Evolutionary conservation across 2,329 filamentous ascomycete species (phyloP).

Genomic region (Venturia pyrina): DNA sequence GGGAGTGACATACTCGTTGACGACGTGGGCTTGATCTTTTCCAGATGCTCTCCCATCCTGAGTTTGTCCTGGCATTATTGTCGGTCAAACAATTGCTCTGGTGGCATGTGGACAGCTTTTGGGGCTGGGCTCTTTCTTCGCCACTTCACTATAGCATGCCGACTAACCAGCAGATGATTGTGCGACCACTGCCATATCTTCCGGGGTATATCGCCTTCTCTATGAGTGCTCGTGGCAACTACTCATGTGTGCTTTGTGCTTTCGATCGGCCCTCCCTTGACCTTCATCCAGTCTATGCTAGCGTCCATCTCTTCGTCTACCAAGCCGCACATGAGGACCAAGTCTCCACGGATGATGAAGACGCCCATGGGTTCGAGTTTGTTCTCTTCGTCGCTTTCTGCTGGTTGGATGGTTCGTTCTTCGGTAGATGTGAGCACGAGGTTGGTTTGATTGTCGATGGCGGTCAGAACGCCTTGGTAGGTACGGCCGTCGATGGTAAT

Average conservation of each 20-base stretch:
- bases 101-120: not conserved
- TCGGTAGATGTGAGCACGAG: conserved; percentile 74
- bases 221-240: not conserved
- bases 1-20: not conserved
- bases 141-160: not conserved
- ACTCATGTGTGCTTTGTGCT: conserved; percentile 63
- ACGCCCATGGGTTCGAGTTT: conserved; percentile 74
- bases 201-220: not conserved
- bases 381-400: conserved; percentile 73
- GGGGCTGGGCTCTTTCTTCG: not conserved
- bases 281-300: conserved; percentile 87
- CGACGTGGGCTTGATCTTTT: not conserved
- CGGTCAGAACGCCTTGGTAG: conserved; percentile 62
- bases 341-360: conserved; percentile 89
- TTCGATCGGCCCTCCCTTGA: conserved; percentile 74
- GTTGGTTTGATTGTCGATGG: conserved; percentile 87
- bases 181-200: not conserved
- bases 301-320: conserved; percentile 83
- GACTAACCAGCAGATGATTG: not conserved
- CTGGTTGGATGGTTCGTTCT: conserved; percentile 81
- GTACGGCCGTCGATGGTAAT: conserved; percentile 89
- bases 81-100: not conserved
- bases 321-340: conserved; percentile 80
- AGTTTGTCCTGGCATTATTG: not conserved
- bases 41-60: not conserved